phyloP scores from a whole-genome alignment of 2,329 filamentous ascomycete genomes.

The Ceratocystis variospora region DNA sequence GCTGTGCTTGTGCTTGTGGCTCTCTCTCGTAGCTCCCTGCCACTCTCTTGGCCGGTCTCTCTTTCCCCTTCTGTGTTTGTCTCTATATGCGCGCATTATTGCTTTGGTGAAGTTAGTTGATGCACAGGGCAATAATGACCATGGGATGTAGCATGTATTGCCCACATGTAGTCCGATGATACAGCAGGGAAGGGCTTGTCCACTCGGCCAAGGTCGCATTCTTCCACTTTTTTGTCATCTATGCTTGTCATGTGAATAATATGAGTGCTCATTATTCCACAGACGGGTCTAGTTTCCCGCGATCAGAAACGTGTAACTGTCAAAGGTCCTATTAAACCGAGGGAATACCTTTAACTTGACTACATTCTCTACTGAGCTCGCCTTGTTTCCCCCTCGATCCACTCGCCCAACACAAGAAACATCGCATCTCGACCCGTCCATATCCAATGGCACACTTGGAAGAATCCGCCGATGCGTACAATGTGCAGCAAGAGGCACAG shows the following conservation, averaged over 20 bases:
- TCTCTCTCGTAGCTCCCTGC: too few relatives aligned
- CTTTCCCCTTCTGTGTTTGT: neutral
- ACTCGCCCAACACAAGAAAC: neutral
- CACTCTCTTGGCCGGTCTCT: neutral
- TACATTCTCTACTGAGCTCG: neutral
- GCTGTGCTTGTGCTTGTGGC: too few relatives aligned
- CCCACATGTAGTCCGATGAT: neutral
- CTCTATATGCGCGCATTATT: neutral
- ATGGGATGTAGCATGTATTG: neutral
- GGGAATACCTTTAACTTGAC: neutral
- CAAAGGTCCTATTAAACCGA: neutral
- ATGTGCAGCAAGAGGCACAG: slow-evolving; percentile 8
- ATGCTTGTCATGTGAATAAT: neutral
- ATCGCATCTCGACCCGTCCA: neutral
- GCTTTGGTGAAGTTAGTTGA: neutral
- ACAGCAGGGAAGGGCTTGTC: neutral
- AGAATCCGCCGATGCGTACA: neutral
- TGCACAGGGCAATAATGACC: neutral
- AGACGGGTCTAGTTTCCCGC: neutral
- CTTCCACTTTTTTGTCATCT: neutral
- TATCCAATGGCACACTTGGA: neutral
- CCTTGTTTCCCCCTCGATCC: neutral
- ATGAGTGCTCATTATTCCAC: neutral
- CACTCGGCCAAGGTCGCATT: neutral
- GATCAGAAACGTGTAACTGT: neutral